Base-by-base conservation (phyloP, 2,329 filamentous ascomycete species). In the Fusarium sp. region DNA sequence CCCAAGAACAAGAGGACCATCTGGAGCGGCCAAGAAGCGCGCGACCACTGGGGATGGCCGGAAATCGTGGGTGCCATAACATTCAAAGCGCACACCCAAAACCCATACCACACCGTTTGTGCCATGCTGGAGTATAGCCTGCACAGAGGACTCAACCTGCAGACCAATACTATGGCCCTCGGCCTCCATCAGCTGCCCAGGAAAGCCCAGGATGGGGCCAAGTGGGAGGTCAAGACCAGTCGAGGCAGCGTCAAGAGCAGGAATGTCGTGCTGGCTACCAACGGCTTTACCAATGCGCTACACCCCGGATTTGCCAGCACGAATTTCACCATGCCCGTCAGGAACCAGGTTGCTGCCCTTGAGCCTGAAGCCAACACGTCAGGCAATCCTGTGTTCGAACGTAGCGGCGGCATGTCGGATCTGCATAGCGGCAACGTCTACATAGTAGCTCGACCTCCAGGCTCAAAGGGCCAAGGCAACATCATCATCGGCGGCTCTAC, bases 101-200 rank as follows among this genome's bases (percentile, higher is more conserved):
- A 61, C 5, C 57, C 57, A 0, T 61, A 61, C 9, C 57, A 29
- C 9, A 61, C 57, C 0, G 57, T 61, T 9, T 61, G 57, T 15
- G 57, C 45, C 0, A 61, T 61, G 51, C 31, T 61, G 0, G 57
- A 61, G 45, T 45, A 61, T 37, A 51, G 57, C 0, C 46, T 61
- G 1, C 10, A 44, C 3, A 61, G 57, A 1, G 57, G 57, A 0
- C 57, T 61, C 13, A 61, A 61, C 17, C 2, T 61, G 4, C 57
- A 61, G 11, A 61, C 57, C 9, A 50, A 61, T 21, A 61, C 57
- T 1, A 61, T 61, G 57, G 57, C 57, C 4, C 23, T 61, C 0
- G 44, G 47, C 0, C 51, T 61, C 8, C 52, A 48, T 4, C 57
- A 61, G 9, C 51, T 61, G 4, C 45, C 36, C 10, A 61, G n/a